Base-by-base conservation (phyloP, 2,329 filamentous ascomycete genomes). In the Xylariomycetidae sp. region DNA sequence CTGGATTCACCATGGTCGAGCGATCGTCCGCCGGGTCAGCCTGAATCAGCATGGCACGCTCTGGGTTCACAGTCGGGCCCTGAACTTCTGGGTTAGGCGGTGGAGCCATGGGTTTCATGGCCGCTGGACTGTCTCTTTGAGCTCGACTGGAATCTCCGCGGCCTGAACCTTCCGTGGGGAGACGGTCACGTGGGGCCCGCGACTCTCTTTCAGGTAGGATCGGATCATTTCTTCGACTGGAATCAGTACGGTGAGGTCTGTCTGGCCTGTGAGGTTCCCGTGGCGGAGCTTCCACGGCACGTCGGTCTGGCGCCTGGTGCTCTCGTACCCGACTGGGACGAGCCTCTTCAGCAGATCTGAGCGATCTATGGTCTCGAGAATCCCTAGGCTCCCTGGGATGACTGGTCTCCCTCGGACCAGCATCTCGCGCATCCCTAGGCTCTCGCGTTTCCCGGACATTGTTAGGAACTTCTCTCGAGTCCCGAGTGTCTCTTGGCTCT, bases 21-120 rank as follows among this genome's bases (percentile, higher is more conserved):
- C 56, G 53, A 19, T 64, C 60, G 24, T 50, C 54, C 13, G 59
- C 47, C 1, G 60, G 60, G 32, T 53, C 52, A 6, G 46, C 44
- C 32, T 47, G 46, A 10, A 74, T 65, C 5, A 72, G 55, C 7
- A 70, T 64, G 19, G 72, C 70, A 36, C 74, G 64, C 32, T 74
- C 70, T 1, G 74, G 72, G 39, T 76, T 76, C 46, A 76, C 70
- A 7, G 60, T 58, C 6, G 70, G 69, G 9, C 71, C 73, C 13
- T 58, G 52, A 2, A 46, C 10, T 8, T 57, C 52, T 4, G 42
- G 37, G 19, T 56, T 49, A 4, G 46, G 43, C 24, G 54, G 50
- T 22, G 56, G 44, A 2, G 50, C 40, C 23, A 58, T 43, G 9
- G 57, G 44, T 10, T 60, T 49, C n/a, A 56, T 33, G 19, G 54